phyloP scores from a whole-genome alignment of 2,329 filamentous ascomycete species.

The Biscogniauxia marginata region DNA sequence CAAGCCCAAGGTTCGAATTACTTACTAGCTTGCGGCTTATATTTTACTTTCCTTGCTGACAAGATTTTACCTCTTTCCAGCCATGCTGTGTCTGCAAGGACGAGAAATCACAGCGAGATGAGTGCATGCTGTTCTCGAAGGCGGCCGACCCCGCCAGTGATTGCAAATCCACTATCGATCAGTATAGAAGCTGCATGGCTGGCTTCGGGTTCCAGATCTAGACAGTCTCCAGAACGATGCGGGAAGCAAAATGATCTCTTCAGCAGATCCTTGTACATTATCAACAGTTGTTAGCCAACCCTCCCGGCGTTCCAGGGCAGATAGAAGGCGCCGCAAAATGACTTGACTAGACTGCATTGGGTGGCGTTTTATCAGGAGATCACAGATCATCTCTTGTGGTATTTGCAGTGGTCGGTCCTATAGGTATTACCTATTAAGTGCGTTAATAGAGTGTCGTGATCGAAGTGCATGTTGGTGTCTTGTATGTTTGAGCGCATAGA shows the following conservation, averaged over 20 bases:
- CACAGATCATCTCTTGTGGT: background rate
- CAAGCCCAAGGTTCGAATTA: slow-evolving; percentile 33
- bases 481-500: background rate
- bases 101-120: slow-evolving; percentile 88
- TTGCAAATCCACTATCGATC: slow-evolving; percentile 77
- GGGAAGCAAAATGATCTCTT: background rate
- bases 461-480: background rate
- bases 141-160: slow-evolving; percentile 78
- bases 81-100: slow-evolving; percentile 98
- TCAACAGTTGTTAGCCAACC: background rate
- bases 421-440: background rate
- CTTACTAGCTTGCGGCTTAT: background rate
- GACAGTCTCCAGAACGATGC: slow-evolving; percentile 10
- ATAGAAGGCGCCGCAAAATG: slow-evolving; percentile 6
- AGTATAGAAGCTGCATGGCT: slow-evolving; percentile 90
- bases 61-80: slow-evolving; percentile 44
- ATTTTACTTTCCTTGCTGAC: background rate
- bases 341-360: slow-evolving; percentile 16
- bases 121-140: slow-evolving; percentile 98
- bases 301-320: slow-evolving; percentile 6
- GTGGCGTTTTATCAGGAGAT: slow-evolving; percentile 14
- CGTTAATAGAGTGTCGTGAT: background rate
- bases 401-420: background rate
- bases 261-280: slow-evolving; percentile 3
- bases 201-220: slow-evolving; percentile 82